Evolutionary conservation across 2,329 filamentous ascomycete genomes (phyloP), one percentile per base, ranked within the genome.

Genomic region (Aspergillus eucalypticola): DNA sequence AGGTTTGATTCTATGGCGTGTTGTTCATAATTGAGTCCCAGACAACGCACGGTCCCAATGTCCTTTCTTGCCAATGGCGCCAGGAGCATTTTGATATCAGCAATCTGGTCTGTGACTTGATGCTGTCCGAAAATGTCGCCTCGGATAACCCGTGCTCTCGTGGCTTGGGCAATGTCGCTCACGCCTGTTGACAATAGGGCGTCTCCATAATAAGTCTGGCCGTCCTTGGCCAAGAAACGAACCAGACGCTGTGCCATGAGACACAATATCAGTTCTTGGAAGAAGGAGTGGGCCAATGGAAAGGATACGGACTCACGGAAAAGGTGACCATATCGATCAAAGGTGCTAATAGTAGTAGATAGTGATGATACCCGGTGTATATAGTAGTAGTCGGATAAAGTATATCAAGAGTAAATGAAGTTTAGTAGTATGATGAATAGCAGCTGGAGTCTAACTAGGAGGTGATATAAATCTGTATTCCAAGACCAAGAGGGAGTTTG

Each of bases 201-300:
- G 76, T 92, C 88, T 66, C 90, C 90, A 65, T 91, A 90, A 75
- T 90, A 89, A 38, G 84, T 83, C 58, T 81, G 81, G 72, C 89
- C 89, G 69, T 92, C 87, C 67, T 83, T 86, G 68, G 88, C 86
- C 8, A 91, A 83, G 77, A 92, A 92, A 56, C 90, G 87, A 66
- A 92, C 80, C 41, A 92, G 86, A 69, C 88, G 86, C 86, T 91
- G 69, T 35, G 54, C 32, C 39, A 32, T 1, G 17, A 32, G 27
- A 3, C 8, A 50, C 15, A 56, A 46, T 11, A 46, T 56, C 11
- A 53, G 42, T 15, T 19, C 19, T 39, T 62, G 49, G 52, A 48
- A n/a, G 48, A 53, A 58, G 49, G 55, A 56, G 5, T 23, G 10
- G 23, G 38, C 29, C 13, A 23, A 11, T 19, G 11, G 8, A 11